Evolutionary conservation across 2,329 filamentous ascomycete genomes (phyloP), one percentile per base, ranked within the genome.

Genomic region (Metarhizium guizhouense): DNA sequence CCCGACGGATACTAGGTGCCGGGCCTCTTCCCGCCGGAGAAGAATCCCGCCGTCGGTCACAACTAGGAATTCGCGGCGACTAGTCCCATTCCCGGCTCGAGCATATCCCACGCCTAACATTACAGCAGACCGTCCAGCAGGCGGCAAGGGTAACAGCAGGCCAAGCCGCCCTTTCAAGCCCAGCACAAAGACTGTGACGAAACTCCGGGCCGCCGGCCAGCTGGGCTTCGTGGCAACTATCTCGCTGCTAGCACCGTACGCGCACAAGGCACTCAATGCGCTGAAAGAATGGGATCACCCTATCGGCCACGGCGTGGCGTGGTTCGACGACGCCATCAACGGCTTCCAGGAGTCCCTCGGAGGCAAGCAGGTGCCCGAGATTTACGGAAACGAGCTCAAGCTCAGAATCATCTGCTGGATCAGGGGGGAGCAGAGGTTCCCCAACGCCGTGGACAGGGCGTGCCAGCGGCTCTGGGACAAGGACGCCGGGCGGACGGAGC

Each of bases 231-330:
- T 36, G 34, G 34, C 34, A 36, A 13, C 34, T 5, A 13, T 36
- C 6, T 13, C 7, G 3, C 8, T 36, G 6, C 34, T 36, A 8
- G 13, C 34, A 8, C 34, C 34, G 34, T 36, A 36, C 34, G 34
- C 34, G 34, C 34, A 36, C 13, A 13, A 0, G 7, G 7, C 1
- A 3, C 34, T 36, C 34, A 5, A 47, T 47, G 16, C 7, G 16
- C n/a, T 56, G 36, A 53, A 42, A 36, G 13, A 43, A 18, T 53
- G 45, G 51, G 54, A 56, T 47, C 45, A 53, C n/a, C 43, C 43
- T 30, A 50, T 56, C 45, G 51, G 54, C 2, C 25, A 53, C n/a
- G 34, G 13, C 25, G 36, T 53, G 20, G 42, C n/a, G 11, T 34
- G 32, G 18, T 53, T 56, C 51, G 54, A 56, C 42, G 14, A 53